Conservation (phyloP, 108 stramenopile genomes). For the Halocafeteria seosinensis region DNA sequence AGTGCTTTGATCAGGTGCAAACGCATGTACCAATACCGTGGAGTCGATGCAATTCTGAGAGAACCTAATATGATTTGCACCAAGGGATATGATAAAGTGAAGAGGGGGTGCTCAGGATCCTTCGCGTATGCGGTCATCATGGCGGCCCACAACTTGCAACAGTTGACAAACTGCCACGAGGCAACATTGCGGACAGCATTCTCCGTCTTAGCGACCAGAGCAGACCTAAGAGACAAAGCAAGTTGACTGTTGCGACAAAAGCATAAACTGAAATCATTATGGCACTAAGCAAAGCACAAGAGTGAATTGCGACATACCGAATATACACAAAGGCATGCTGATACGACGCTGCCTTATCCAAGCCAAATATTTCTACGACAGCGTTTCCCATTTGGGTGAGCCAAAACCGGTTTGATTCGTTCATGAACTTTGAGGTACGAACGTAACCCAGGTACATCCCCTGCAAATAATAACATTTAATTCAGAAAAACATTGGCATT, state of each 20-base stretch:
- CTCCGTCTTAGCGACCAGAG: constrained; percentile 66
- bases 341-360: constrained; percentile 75
- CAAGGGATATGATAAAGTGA: constrained; percentile 61
- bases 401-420: constrained; percentile 42
- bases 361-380: constrained; percentile 72
- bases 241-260: too few relatives aligned
- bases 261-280: too few relatives aligned
- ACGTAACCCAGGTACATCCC: constrained; percentile 66
- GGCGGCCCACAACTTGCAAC: constrained; percentile 74
- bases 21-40: background rate
- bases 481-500: too few relatives aligned
- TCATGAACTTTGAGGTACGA: constrained; percentile 60
- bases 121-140: constrained; percentile 52
- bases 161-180: constrained; percentile 87
- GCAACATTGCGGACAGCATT: constrained; percentile 59
- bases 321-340: constrained; percentile 96
- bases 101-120: constrained; percentile 35
- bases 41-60: background rate
- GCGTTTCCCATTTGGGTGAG: constrained; percentile 82
- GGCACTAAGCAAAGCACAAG: too few relatives aligned
- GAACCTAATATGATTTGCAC: constrained; percentile 68
- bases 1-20: background rate
- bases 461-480: too few relatives aligned
- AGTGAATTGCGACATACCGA: constrained; percentile 79
- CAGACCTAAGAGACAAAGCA: constrained; percentile 48